Percentiles rank a stretch among this genome's conserved stretches.
phyloP scores from a whole-genome alignment of 345 rosid genomes.

The Populus deltoides region DNA sequence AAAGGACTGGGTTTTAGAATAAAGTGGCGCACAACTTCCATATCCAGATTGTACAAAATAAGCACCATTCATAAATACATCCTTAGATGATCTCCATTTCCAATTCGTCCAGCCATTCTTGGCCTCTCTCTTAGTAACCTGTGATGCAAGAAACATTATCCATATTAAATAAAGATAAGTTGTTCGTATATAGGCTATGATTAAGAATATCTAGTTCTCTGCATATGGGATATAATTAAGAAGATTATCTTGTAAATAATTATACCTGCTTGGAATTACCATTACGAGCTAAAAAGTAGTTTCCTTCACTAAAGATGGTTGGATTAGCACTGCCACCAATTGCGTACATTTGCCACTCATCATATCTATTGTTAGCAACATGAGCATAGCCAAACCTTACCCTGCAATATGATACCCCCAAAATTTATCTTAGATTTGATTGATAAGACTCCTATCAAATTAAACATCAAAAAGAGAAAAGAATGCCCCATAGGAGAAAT shows the following conservation, averaged over 20 bases:
- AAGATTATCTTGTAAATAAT: neutral
- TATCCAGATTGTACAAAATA: constrained; percentile 30
- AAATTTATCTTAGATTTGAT: neutral
- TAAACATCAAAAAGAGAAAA: too few relatives aligned
- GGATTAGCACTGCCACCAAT: constrained; percentile 30
- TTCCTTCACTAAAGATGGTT: constrained; percentile 29
- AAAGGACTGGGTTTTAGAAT: constrained; percentile 9
- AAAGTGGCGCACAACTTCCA: constrained; percentile 21
- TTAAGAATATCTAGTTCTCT: neutral
- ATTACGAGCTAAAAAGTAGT: constrained; percentile 21
- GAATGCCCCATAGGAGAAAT: too few relatives aligned
- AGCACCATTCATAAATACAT: constrained; percentile 25
- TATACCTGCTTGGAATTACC: constrained; percentile 9
- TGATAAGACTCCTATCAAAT: neutral
- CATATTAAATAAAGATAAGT: neutral
- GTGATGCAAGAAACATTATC: neutral
- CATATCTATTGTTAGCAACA: constrained; percentile 26
- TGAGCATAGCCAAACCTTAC: constrained; percentile 30
- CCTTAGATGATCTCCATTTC: constrained; percentile 29
- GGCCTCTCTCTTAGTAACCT: constrained; percentile 22
- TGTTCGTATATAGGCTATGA: neutral
- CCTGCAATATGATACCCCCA: neutral
- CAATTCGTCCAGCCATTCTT: constrained; percentile 20
- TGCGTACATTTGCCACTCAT: constrained; percentile 27
- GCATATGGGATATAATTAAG: neutral